Base-by-base conservation (phyloP, 1,284 basidiomycete genomes). In the Pascua sp. region DNA sequence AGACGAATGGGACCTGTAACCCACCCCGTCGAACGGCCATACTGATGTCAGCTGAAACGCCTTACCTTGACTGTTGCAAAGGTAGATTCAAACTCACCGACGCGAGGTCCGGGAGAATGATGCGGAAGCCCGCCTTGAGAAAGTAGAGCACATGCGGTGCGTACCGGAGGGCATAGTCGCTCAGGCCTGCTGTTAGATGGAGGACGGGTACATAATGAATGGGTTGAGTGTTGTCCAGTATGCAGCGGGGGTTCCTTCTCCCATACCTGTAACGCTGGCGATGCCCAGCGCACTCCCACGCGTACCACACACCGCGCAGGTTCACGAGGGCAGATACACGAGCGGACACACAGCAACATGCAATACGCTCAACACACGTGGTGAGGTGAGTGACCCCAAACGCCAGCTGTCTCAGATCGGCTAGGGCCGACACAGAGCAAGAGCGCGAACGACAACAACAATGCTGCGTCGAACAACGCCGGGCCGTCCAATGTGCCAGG, bases 61-160 rank as follows among this genome's bases (percentile, higher is more conserved):
- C 16, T 59, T 36, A 13, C 38, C 15, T 16, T 36, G 10, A 15
- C 36, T 16, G 12, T 16, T 13, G 12, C 7, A 45, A 13, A 37
- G n/a, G 15, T 8, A 17, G 18, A 32, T 11, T 10, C 9, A 4
- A 11, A 53, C 80, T 76, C 52, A 81, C 80, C 11, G 75, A 76
- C 2, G 81, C 80, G 41, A 82, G 65, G 62, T 82, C 81, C 16
- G 80, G 77, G 8, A 78, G 69, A 57, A 82, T 78, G 37, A 81
- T 71, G 24, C 81, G 69, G 64, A 81, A 81, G 0, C 80, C 81
- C 5, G 75, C 72, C 55, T 76, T 69, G 47, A 80, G 68, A 55
- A 81, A 79, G 47, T 76, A 71, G 4, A 63, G 62, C 9, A 78
- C 72, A 51, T 81, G 79, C 10, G 78, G 77, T 0, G 75, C 72